Percentiles rank a stretch among this genome's conserved stretches.
phyloP scores from a whole-genome alignment of 306 rosid genomes.

The Gynostemma pentaphyllum region DNA sequence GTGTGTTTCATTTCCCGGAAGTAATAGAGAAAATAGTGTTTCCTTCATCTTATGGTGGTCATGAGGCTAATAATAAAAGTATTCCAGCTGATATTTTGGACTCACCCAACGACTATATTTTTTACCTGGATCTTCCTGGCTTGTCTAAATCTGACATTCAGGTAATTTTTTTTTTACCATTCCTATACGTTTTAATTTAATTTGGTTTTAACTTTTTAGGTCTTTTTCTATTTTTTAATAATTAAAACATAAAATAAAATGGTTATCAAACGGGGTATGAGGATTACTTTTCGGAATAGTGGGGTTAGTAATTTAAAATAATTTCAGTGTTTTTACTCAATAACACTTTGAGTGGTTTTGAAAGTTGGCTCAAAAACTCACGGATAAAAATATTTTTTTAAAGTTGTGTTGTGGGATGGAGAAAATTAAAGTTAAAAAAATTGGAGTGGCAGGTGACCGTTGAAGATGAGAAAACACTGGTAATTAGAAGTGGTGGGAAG shows the following conservation, averaged over 20 bases:
- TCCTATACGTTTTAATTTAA: neutral
- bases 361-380: too few relatives aligned
- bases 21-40: neutral
- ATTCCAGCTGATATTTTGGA: constrained; percentile 9
- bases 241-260: too few relatives aligned
- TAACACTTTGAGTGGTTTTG: too few relatives aligned
- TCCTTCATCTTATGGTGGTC: neutral
- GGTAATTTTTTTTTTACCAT: neutral
- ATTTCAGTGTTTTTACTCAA: too few relatives aligned
- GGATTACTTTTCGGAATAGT: too few relatives aligned
- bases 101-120: neutral
- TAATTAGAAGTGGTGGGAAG: constrained; percentile 7
- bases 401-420: too few relatives aligned
- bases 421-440: too few relatives aligned
- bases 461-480: constrained; percentile 4
- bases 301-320: too few relatives aligned
- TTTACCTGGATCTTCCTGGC: constrained; percentile 9
- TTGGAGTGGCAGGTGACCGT: constrained; percentile 7
- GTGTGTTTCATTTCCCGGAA: constrained; percentile 5
- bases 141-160: constrained; percentile 6
- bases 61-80: neutral
- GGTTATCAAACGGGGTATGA: too few relatives aligned
- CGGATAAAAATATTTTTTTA: too few relatives aligned
- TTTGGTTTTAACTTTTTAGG: neutral
- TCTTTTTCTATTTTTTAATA: too few relatives aligned